phyloP scores from a whole-genome alignment of 345 rosid species.

The Salix caprea region DNA sequence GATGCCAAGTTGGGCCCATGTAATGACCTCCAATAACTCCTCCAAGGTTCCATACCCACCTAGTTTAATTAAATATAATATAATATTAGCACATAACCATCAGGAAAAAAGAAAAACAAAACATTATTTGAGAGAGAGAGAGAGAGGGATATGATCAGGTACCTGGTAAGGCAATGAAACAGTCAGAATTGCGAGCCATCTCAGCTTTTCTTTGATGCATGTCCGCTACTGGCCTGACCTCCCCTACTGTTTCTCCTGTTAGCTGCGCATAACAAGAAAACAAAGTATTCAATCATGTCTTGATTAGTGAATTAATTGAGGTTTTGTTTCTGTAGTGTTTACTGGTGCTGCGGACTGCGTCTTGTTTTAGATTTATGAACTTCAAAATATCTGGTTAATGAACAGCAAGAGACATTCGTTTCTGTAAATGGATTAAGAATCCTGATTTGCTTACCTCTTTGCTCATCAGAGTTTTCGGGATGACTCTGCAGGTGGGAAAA shows the following conservation, averaged over 20 bases:
- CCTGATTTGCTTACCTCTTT: constrained; percentile 47
- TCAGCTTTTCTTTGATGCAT: constrained; percentile 52
- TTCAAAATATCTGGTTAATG: no score
- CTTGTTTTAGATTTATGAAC: no score
- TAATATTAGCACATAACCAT: neutral
- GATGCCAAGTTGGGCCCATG: constrained; percentile 51
- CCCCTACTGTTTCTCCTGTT: constrained; percentile 62
- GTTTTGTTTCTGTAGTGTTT: no score
- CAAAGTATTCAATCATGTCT: no score
- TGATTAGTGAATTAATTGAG: no score
- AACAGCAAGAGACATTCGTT: no score
- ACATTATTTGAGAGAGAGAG: neutral
- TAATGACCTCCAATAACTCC: constrained; percentile 42
- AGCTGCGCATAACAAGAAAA: constrained; percentile 27
- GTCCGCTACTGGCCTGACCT: constrained; percentile 41
- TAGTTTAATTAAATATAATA: neutral
- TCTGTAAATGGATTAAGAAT: neutral
- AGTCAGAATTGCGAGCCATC: constrained; percentile 51
- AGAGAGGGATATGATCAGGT: neutral
- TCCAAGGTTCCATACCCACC: constrained; percentile 53
- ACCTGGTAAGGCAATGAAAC: constrained; percentile 50
- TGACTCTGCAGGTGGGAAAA: constrained; percentile 42
- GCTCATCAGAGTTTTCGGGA: constrained; percentile 83
- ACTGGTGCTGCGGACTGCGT: no score
- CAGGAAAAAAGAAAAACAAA: neutral